Evolutionary conservation across 768 basidiomycete species (phyloP).

Genomic region (Clavaria fumosa): DNA sequence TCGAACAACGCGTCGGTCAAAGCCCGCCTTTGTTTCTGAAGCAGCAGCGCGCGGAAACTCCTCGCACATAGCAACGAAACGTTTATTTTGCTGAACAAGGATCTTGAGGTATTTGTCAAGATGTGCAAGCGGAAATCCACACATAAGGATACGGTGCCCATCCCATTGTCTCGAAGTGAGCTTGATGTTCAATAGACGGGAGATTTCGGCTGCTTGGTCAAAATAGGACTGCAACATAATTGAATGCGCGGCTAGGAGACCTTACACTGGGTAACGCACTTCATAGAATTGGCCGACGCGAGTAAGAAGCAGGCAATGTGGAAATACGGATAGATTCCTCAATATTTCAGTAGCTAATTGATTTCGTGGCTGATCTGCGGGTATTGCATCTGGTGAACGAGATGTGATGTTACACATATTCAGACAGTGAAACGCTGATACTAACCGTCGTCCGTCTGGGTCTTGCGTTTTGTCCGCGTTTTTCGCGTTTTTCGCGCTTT

Average conservation of each 20-base stretch:
- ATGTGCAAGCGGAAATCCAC: conserved; percentile 79
- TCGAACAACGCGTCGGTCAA: conserved; percentile 71
- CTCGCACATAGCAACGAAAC: conserved; percentile 88
- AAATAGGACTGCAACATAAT: conserved; percentile 64
- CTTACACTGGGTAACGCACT: conserved; percentile 26
- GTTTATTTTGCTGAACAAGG: conserved; percentile 67
- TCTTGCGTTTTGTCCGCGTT: neutral
- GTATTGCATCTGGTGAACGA: neutral
- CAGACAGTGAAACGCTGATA: neutral
- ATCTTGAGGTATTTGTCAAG: conserved; percentile 78
- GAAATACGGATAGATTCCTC: conserved; percentile 57
- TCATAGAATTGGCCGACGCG: conserved; percentile 94
- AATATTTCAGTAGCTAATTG: conserved; percentile 56
- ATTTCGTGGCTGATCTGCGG: conserved; percentile 17
- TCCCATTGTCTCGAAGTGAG: conserved; percentile 66
- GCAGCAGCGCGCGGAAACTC: conserved; percentile 50
- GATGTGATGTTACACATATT: neutral
- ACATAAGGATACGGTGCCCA: conserved; percentile 58
- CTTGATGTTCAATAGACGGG: conserved; percentile 68
- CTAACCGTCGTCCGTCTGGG: neutral
- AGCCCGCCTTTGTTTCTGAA: conserved; percentile 34
- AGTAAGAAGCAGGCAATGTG: conserved; percentile 81
- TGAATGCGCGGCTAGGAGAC: conserved; percentile 6
- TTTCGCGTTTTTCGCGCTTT: neutral
- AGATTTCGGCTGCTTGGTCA: conserved; percentile 70